Percentiles rank a stretch among this genome's conserved stretches.
These are phyloP conservation scores for Ogataea siamensis DNA, from an alignment of 805 yeast genomes.

Conservation along the genomic window DNA sequence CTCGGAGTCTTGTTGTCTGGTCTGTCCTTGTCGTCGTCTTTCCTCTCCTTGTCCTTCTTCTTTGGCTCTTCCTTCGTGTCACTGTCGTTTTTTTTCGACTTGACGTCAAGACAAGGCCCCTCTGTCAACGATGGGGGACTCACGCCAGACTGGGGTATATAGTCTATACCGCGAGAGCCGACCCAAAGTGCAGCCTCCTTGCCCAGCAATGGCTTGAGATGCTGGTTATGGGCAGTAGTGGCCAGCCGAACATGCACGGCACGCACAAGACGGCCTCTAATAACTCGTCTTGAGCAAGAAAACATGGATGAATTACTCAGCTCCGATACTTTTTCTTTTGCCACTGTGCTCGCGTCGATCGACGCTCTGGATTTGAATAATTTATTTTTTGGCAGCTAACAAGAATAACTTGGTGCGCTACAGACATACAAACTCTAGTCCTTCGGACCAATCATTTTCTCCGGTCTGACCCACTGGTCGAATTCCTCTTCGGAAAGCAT, in stretches of 20 bases:
- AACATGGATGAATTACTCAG: constrained; percentile 16
- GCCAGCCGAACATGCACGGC: constrained; percentile 15
- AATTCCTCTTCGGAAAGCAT: constrained; percentile 83
- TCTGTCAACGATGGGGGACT: not conserved
- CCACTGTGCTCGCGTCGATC: constrained; percentile 9
- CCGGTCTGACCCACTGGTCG: constrained; percentile 96
- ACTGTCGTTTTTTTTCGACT: constrained; percentile 17
- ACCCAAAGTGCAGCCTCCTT: constrained; percentile 1
- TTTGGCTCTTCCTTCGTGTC: constrained; percentile 26
- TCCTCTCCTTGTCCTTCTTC: constrained; percentile 30
- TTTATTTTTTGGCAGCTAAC: constrained; percentile 3
- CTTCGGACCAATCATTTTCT: constrained; percentile 95
- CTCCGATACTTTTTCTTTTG: constrained; percentile 10
- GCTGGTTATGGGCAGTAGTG: constrained; percentile 12
- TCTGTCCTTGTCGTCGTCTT: constrained; percentile 29
- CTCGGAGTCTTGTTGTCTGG: constrained; percentile 20
- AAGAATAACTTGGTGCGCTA: not conserved
- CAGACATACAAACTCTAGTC: constrained; percentile 10
- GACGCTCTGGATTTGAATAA: no score
- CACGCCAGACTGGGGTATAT: not conserved
- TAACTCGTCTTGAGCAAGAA: constrained; percentile 17
- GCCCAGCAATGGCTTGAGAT: constrained; percentile 11
- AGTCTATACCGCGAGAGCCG: constrained; percentile 1
- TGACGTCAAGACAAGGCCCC: not conserved
- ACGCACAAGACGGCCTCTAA: constrained; percentile 5